Percentiles rank a stretch among this genome's conserved stretches.
Conservation (phyloP, 495 filamentous ascomycete genomes). For the Massariosphaeria phaeospora region DNA sequence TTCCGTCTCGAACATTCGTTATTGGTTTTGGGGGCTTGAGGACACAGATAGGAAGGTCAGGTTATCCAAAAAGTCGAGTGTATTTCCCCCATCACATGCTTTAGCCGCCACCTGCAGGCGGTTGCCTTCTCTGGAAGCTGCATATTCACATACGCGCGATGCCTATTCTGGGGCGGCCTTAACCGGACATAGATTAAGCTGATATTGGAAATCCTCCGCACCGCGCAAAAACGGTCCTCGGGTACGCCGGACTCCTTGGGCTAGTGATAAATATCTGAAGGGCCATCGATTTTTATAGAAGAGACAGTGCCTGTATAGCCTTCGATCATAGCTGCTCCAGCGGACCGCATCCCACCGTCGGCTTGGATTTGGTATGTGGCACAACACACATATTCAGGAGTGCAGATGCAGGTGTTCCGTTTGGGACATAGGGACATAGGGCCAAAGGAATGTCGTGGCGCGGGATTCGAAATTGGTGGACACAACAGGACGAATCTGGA, state of each 20-base stretch:
- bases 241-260: background rate
- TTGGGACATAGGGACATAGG: too few species aligned
- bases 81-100: slow-evolving; percentile 1
- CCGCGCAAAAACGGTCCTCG: background rate
- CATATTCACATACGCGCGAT: background rate
- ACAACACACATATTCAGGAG: background rate
- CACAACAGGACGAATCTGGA: too few species aligned
- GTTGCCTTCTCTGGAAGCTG: background rate
- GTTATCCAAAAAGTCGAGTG: background rate
- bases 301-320: background rate
- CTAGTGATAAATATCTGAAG: background rate
- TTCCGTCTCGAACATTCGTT: slow-evolving; percentile 5
- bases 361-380: background rate
- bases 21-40: slow-evolving; percentile 6
- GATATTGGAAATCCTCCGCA: background rate
- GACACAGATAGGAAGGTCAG: slow-evolving; percentile 9
- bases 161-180: background rate
- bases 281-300: background rate
- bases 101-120: slow-evolving; percentile 2
- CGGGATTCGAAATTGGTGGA: too few species aligned
- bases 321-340: background rate
- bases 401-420: too few species aligned
- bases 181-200: background rate
- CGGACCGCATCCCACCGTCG: background rate
- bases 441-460: too few species aligned